Evolutionary conservation across 129 eudicot species (phyloP).

Genomic region (sunflower (Helianthus annuus)): DNA sequence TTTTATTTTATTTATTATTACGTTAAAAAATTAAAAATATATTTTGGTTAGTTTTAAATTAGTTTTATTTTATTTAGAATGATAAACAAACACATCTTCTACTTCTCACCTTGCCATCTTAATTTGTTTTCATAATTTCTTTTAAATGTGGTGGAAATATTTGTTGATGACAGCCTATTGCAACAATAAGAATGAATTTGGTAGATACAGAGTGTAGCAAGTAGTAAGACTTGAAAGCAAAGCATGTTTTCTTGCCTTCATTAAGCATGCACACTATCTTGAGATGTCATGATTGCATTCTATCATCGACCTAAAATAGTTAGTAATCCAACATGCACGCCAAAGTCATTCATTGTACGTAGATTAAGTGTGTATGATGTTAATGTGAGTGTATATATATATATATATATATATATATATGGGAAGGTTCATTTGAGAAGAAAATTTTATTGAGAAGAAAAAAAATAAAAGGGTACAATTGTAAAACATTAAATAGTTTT

Average conservation of each 20-base stretch:
- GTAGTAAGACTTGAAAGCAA: conserved; percentile 44
- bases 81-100: no score
- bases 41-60: not conserved
- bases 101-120: no score
- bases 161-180: conserved; percentile 26
- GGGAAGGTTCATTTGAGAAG: no score
- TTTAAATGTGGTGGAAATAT: conserved; percentile 6
- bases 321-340: not conserved
- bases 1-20: not conserved
- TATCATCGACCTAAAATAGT: not conserved
- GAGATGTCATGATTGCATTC: conserved; percentile 27
- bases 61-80: not conserved
- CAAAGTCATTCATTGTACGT: not conserved
- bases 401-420: no score
- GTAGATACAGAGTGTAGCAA: not conserved
- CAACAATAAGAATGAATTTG: conserved; percentile 21
- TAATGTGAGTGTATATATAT: no score
- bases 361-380: no score
- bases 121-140: no score
- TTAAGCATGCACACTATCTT: conserved; percentile 32
- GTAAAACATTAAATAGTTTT: no score
- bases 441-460: no score
- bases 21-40: no score
- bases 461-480: no score
- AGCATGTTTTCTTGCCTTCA: conserved; percentile 35